These are phyloP conservation scores for Neocallimastix lanati DNA, from an alignment of 192 early-diverging fungal genomes.

Conservation along the genomic window DNA sequence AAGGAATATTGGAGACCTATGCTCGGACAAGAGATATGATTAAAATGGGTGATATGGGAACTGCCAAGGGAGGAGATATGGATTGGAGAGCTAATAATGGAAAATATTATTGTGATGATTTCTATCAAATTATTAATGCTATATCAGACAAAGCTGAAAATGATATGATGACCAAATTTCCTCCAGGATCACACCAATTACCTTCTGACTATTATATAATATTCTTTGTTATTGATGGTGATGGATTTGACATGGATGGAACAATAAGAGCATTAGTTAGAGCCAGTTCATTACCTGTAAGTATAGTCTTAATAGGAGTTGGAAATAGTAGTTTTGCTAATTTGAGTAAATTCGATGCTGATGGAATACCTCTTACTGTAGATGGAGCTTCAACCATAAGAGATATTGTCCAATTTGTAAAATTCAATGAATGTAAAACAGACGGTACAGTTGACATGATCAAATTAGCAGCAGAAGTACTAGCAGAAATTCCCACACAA, in stretches of 20 bases:
- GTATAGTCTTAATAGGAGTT: neutral
- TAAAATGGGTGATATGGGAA: neutral
- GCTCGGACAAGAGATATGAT: neutral
- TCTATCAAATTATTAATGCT: neutral
- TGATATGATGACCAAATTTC: neutral
- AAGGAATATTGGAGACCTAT: neutral
- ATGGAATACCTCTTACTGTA: neutral
- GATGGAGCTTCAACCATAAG: neutral
- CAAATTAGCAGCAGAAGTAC: neutral
- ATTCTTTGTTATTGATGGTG: neutral
- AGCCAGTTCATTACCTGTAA: neutral
- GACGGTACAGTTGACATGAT: neutral
- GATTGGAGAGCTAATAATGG: neutral
- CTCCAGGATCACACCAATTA: neutral
- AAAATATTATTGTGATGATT: neutral
- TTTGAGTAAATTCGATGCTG: neutral
- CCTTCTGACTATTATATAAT: neutral
- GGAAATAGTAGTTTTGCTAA: neutral
- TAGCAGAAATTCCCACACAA: neutral
- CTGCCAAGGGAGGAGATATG: neutral
- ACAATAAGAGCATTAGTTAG: neutral
- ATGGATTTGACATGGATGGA: neutral
- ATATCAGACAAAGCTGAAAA: neutral
- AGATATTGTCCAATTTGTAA: neutral
- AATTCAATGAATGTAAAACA: neutral